phyloP scores from a whole-genome alignment of 768 basidiomycete genomes.

The Strobilomyces echinocephalus region DNA sequence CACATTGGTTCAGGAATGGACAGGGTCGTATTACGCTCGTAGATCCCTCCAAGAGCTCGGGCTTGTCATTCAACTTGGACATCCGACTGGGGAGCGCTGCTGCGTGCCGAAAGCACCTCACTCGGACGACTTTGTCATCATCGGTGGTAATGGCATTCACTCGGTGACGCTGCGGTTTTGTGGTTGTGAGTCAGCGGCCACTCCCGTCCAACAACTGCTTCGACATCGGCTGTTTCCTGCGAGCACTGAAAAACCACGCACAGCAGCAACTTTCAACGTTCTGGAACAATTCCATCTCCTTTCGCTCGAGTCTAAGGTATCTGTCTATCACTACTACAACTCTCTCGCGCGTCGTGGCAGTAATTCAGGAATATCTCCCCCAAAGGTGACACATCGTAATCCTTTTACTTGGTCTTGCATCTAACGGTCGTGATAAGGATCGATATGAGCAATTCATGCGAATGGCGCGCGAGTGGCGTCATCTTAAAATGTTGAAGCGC shows the following conservation, averaged over 20 bases:
- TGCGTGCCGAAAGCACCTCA: background rate
- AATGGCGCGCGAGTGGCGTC: background rate
- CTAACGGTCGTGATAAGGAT: background rate
- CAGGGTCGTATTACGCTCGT: background rate
- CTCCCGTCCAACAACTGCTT: background rate
- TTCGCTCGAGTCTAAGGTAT: background rate
- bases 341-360: background rate
- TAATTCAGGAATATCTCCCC: background rate
- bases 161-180: background rate
- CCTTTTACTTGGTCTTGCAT: background rate
- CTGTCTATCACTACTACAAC: background rate
- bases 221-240: background rate
- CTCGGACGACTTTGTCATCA: background rate
- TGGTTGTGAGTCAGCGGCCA: background rate
- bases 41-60: background rate
- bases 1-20: background rate
- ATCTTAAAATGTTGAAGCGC: background rate
- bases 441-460: background rate
- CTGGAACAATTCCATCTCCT: background rate
- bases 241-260: background rate
- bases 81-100: background rate
- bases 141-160: background rate
- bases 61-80: background rate
- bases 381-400: no score
- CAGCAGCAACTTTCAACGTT: background rate